These are phyloP conservation scores for Psilocybe cubensis DNA, from an alignment of 768 basidiomycete genomes.

Conservation along the genomic window DNA sequence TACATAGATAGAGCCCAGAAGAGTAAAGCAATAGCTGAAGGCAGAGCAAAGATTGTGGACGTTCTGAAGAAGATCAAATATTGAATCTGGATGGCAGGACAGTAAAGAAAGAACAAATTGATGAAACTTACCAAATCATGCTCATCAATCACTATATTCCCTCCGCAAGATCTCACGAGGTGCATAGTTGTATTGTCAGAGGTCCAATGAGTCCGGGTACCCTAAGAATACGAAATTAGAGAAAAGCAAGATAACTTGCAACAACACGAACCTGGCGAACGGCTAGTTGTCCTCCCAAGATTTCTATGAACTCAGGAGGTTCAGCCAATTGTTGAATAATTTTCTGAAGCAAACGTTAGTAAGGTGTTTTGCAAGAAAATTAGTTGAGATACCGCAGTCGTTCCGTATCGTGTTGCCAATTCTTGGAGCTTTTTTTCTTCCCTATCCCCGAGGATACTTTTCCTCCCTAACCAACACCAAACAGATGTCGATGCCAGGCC, in stretches of 20 bases:
- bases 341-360: slow-evolving; percentile 30
- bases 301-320: slow-evolving; percentile 59
- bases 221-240: slow-evolving; percentile 41
- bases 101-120: not conserved
- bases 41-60: slow-evolving; percentile 78
- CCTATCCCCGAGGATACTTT: slow-evolving; percentile 51
- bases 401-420: slow-evolving; percentile 74
- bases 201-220: slow-evolving; percentile 74
- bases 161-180: slow-evolving; percentile 54
- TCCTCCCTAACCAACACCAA: slow-evolving; percentile 78
- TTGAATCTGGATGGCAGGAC: not conserved
- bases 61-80: slow-evolving; percentile 36
- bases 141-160: slow-evolving; percentile 68
- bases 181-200: slow-evolving; percentile 86
- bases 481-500: slow-evolving; percentile 71
- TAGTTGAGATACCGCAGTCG: slow-evolving; percentile 52
- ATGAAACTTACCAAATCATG: slow-evolving; percentile 59
- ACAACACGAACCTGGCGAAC: slow-evolving; percentile 65
- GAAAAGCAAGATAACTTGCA: not conserved
- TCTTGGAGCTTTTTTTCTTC: slow-evolving; percentile 74
- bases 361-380: not conserved
- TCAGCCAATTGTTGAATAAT: slow-evolving; percentile 65
- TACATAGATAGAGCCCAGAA: slow-evolving; percentile 73
- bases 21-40: slow-evolving; percentile 79
- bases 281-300: slow-evolving; percentile 73